Evolutionary conservation across 768 basidiomycete species (phyloP).

Genomic region (Boletus rubescentipes): DNA sequence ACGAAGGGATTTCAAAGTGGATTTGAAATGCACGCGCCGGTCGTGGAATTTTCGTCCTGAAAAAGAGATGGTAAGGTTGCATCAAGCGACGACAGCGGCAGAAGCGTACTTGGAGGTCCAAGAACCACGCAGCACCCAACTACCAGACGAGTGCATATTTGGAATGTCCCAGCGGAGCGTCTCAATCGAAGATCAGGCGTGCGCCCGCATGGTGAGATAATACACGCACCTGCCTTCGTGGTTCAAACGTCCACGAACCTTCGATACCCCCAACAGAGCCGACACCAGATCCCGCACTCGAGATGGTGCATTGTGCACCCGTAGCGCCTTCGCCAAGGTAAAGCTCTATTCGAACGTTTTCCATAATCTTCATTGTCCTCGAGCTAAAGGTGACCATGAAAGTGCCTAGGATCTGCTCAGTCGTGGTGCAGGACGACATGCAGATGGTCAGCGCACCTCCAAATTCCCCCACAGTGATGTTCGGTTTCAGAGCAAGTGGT

Average conservation of each 20-base stretch:
- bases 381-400: constrained; percentile 66
- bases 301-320: constrained; percentile 68
- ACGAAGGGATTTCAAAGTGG: constrained; percentile 63
- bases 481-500: constrained; percentile 50
- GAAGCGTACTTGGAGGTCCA: constrained; percentile 62
- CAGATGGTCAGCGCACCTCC: constrained; percentile 23
- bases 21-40: constrained; percentile 77
- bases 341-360: constrained; percentile 69
- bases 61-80: constrained; percentile 2
- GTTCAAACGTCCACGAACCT: constrained; percentile 82
- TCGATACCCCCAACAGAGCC: constrained; percentile 39
- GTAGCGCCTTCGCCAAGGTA: constrained; percentile 74
- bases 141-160: constrained; percentile 61
- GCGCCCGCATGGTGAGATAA: not conserved
- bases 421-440: not conserved
- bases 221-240: constrained; percentile 52
- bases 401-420: constrained; percentile 39
- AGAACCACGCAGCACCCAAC: constrained; percentile 74
- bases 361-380: constrained; percentile 62
- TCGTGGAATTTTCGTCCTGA: constrained; percentile 45
- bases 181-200: constrained; percentile 35
- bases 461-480: constrained; percentile 30
- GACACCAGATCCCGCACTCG: constrained; percentile 53
- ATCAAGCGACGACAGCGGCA: not conserved
- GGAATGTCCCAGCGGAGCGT: constrained; percentile 79